Base-by-base conservation (phyloP, 371 early-diverging fungal species). In the Mortierella sp. region DNA sequence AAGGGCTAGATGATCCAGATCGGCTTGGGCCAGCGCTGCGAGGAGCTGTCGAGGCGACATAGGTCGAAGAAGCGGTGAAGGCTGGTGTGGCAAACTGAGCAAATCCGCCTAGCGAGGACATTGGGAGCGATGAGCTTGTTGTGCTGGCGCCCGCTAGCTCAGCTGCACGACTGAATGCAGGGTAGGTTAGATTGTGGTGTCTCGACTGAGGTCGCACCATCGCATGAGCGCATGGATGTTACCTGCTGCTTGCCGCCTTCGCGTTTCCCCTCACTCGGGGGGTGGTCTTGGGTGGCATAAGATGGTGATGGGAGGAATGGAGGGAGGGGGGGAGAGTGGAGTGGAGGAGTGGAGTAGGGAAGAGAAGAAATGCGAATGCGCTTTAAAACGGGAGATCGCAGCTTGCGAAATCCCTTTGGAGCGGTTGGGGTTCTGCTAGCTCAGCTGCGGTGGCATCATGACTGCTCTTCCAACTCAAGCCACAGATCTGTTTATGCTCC, bases 211-310 rank as follows among this genome's bases (percentile, higher is more conserved):
- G 21, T 40, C 21, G n/a, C 22, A 51, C 14, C 22, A 25, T 13
- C 21, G 5, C 19, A 43, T 17, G 19, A 43, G 19, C 19, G 56
- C 19, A n/a, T n/a, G 29, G 44, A 9, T 31, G 46, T 57, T 87
- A 88, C 92, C 92, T 90, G 81, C 90, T 90, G 63, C 86, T 89
- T 21, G 91, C 87, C 60, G 91, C 89, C 69, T 90, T 82, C 60
- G 87, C 61, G 57, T 86, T 88, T 66, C 92, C 90, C 77, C 90
- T 90, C 14, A 84, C 82, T 57, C 88, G 81, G 39, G 84, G 80
- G 43, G 83, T 80, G 46, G 85, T 83, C 53, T 80, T 74, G 48
- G 83, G 80, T n/a, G 76, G 76, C 76, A 76, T 74, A 52, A 55
- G 39, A 22, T 48, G 29, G 39, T 19, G 34, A 5, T 9, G 4